phyloP scores from a whole-genome alignment of 305 asterid genomes.

The Rubia tinctorum region DNA sequence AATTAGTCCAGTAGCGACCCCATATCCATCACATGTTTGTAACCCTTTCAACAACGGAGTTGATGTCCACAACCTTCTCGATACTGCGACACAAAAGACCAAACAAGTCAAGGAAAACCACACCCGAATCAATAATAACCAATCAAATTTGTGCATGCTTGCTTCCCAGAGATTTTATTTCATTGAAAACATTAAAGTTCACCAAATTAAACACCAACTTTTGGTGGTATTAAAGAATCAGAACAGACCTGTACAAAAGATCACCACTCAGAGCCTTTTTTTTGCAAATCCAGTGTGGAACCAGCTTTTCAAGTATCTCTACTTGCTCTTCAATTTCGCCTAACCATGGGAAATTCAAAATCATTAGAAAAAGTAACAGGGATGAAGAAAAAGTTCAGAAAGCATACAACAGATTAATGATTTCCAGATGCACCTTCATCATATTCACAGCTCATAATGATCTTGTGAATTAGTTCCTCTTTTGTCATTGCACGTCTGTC shows the following conservation, averaged over 20 bases:
- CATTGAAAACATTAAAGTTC: not conserved
- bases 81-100: slow-evolving; percentile 41
- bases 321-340: slow-evolving; percentile 66
- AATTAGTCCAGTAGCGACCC: not conserved
- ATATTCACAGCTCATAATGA: slow-evolving; percentile 54
- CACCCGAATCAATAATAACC: not conserved
- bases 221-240: slow-evolving; percentile 4
- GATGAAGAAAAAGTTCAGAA: not conserved
- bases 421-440: slow-evolving; percentile 51
- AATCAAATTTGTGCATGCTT: not conserved
- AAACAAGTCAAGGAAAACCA: slow-evolving; percentile 1
- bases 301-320: slow-evolving; percentile 72
- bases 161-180: slow-evolving; percentile 8
- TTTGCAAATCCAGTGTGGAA: slow-evolving; percentile 82
- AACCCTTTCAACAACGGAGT: slow-evolving; percentile 48
- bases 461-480: slow-evolving; percentile 87
- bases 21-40: slow-evolving; percentile 30
- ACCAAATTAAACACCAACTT: slow-evolving; percentile 7
- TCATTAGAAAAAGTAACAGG: not conserved
- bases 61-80: slow-evolving; percentile 52
- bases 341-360: slow-evolving; percentile 26
- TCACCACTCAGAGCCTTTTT: slow-evolving; percentile 60
- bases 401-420: slow-evolving; percentile 15
- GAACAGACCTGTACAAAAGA: slow-evolving; percentile 59
- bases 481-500: slow-evolving; percentile 65